Base-by-base conservation (phyloP, 352 stramenopile species). In the Phytopythium kandeliae region DNA sequence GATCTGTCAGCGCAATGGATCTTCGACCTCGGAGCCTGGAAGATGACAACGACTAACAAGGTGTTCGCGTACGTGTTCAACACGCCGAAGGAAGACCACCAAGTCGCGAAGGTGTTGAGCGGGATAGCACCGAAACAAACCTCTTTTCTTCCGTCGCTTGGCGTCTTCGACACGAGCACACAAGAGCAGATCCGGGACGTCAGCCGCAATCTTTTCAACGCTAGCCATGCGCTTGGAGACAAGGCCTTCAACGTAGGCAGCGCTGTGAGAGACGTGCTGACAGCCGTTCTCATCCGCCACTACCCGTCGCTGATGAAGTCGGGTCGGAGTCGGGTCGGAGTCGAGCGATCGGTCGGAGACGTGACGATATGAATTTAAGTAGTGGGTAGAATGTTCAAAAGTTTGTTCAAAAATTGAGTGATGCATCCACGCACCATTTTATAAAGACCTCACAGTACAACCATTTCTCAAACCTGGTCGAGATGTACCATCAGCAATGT, bases 21-120 rank as follows among this genome's bases (percentile, higher is more conserved):
- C 25, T 68, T 74, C 9, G 54, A 76, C 21, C 50, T 65, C 0
- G 58, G 60, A 4, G 49, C 54, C 0, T 69, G 63, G 60, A 68
- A 74, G 37, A 56, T 71, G 57, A 62, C 13, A 1, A 57, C 52
- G 1, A 61, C 37, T 0, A 74, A 60, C 48, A 73, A 71, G 33
- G 60, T 12, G 0, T 67, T 72, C 24, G 51, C 44, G 0, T 70
- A 67, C 46, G 55, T 65, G 2, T 40, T 40, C 35, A 40, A 40
- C 35, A 40, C 75, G 80, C 8, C 67, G 73, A 4, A 87, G 86
- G 44, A 78, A 89, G 67, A 92, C 89, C 44, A 86, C 87, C 51
- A 76, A 89, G 56, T 89, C 86, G 47, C 76, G 87, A 24, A 67
- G 86, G 37, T 92, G 87, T 55, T 85, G 74, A 37, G 46, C 62